These are phyloP conservation scores for Geranium brycei DNA, from an alignment of 345 rosid species.

Conservation along the genomic window DNA sequence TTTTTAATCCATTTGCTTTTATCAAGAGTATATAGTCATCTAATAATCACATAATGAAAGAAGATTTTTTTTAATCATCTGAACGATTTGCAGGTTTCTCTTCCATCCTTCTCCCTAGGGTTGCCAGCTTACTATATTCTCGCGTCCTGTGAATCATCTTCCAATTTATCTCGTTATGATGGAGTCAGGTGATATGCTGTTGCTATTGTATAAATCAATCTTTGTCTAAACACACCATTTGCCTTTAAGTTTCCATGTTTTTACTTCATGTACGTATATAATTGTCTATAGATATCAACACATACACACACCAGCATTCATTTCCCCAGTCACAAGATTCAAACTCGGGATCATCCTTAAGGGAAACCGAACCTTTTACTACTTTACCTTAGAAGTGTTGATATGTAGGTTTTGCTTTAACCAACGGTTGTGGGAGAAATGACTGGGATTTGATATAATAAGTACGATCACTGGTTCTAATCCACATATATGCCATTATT, in stretches of 20 bases:
- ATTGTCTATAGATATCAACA: too few relatives aligned
- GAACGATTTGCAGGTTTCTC: slow-evolving; percentile 40
- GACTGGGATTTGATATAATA: too few relatives aligned
- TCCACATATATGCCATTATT: too few relatives aligned
- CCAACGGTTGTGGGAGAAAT: too few relatives aligned
- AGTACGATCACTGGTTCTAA: too few relatives aligned
- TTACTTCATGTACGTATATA: too few relatives aligned
- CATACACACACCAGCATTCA: too few relatives aligned
- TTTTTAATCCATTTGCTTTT: not conserved
- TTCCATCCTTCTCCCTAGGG: slow-evolving; percentile 81
- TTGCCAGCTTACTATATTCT: slow-evolving; percentile 83
- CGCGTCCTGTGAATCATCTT: slow-evolving; percentile 85
- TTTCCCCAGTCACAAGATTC: too few relatives aligned
- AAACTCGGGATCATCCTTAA: too few relatives aligned
- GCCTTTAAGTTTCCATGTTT: not conserved
- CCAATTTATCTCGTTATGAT: slow-evolving; percentile 80
- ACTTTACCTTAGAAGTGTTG: not conserved
- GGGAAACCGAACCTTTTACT: too few relatives aligned
- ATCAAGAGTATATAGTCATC: not conserved
- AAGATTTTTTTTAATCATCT: not conserved
- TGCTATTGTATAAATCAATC: not conserved
- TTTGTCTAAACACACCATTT: not conserved
- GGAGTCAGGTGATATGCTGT: slow-evolving; percentile 52
- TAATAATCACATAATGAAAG: not conserved
- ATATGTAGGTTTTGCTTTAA: not conserved